Evolutionary conservation across 2,329 filamentous ascomycete species (phyloP).

Genomic region (Talaromyces amestolkiae): DNA sequence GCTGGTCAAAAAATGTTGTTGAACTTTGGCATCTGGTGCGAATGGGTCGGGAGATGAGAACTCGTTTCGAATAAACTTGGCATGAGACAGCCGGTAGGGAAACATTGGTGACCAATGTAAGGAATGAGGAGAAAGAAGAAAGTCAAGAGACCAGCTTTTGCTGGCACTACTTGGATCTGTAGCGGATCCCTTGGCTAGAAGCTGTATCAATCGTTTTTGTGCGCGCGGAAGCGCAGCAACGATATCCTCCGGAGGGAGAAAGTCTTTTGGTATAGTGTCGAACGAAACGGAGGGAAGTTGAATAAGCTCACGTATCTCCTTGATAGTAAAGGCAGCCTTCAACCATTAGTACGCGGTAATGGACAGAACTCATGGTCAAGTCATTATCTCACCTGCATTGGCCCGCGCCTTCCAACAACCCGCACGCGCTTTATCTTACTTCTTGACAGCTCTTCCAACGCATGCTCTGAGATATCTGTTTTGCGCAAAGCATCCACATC

Average conservation of each 20-base stretch:
- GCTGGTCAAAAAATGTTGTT: constrained; percentile 49
- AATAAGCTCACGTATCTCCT: constrained; percentile 86
- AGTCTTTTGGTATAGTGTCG: constrained; percentile 61
- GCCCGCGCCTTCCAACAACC: constrained; percentile 85
- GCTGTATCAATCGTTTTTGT: constrained; percentile 72
- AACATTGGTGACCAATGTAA: constrained; percentile 57
- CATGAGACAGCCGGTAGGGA: constrained; percentile 56
- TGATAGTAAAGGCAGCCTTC: constrained; percentile 89
- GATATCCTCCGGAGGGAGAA: constrained; percentile 63
- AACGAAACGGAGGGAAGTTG: constrained; percentile 71
- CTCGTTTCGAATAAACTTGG: constrained; percentile 62
- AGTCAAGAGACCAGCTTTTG: constrained; percentile 81
- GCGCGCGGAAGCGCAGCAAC: constrained; percentile 70
- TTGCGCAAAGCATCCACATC: constrained; percentile 69
- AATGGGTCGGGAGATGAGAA: constrained; percentile 51
- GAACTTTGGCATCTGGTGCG: constrained; percentile 49
- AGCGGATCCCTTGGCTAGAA: constrained; percentile 72
- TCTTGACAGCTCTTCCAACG: constrained; percentile 67
- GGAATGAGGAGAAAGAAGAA: constrained; percentile 72
- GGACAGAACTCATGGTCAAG: background rate
- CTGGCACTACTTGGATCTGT: constrained; percentile 48
- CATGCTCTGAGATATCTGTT: constrained; percentile 87
- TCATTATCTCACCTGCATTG: constrained; percentile 65
- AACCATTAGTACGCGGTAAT: constrained; percentile 7
- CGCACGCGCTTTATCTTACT: constrained; percentile 77